These are phyloP conservation scores for Sphaerulina vaccinii DNA, from an alignment of 2,329 filamentous ascomycete genomes.

Conservation along the genomic window DNA sequence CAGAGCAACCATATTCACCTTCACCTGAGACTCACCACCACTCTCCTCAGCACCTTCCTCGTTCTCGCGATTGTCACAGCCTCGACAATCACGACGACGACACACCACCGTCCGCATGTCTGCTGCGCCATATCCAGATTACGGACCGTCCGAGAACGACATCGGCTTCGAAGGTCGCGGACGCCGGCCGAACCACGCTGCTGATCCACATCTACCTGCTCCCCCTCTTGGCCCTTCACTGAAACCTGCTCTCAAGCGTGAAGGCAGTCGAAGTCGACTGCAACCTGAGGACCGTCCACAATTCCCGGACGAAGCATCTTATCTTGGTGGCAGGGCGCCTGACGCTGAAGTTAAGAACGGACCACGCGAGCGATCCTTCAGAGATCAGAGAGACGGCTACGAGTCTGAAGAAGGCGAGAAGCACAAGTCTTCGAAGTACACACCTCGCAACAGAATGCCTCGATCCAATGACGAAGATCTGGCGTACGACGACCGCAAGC, in stretches of 20 bases:
- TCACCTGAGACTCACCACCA: neutral
- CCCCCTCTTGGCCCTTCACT: conserved; percentile 36
- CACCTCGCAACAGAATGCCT: conserved; percentile 14
- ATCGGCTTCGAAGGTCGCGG: conserved; percentile 5
- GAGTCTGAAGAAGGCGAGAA: conserved; percentile 39
- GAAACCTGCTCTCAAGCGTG: conserved; percentile 34
- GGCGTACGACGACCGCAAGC: conserved; percentile 7
- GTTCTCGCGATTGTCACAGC: neutral
- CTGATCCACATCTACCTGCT: conserved; percentile 28
- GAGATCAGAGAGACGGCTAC: conserved; percentile 39
- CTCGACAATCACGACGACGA: neutral
- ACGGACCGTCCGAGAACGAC: conserved; percentile 1
- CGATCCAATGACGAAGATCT: conserved; percentile 10
- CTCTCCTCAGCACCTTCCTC: neutral
- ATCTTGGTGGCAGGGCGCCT: conserved; percentile 32
- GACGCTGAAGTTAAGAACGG: conserved; percentile 38
- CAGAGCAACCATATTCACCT: too few species aligned
- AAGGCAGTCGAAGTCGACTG: conserved; percentile 35
- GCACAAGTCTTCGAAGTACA: conserved; percentile 26
- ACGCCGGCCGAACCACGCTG: conserved; percentile 3
- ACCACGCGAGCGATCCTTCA: conserved; percentile 33
- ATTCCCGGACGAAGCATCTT: conserved; percentile 38
- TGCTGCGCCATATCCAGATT: conserved; percentile 3
- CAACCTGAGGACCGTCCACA: conserved; percentile 32
- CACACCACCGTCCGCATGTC: conserved; percentile 1